Percentiles rank a stretch among this genome's conserved stretches.
These are phyloP conservation scores for sunflower (Helianthus annuus) DNA, from an alignment of 129 eudicot species.

Conservation along the genomic window HanXRQr2.0-SUNRISE NC_035442.2:153840333-153840832, in stretches of 20 bases:
- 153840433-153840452: too few species aligned
- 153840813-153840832: slow-evolving; percentile 97
- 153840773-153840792: slow-evolving; percentile 97
- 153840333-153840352: slow-evolving; percentile 20
- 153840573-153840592: background rate
- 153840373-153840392: background rate
- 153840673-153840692: background rate
- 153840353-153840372: background rate
- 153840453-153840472: background rate
- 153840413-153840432: too few species aligned
- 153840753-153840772: slow-evolving; percentile 99
- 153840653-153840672: background rate
- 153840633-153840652: background rate
- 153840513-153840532: slow-evolving; percentile 76
- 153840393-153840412: too few species aligned
- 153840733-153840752: slow-evolving; percentile 95
- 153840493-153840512: slow-evolving; percentile 98
- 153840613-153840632: background rate
- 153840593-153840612: background rate
- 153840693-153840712: slow-evolving; percentile 25
- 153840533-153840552: background rate
- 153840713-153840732: slow-evolving; percentile 45
- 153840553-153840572: background rate
- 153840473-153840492: slow-evolving; percentile 61
- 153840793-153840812: slow-evolving; percentile 96